Evolutionary conservation across 768 basidiomycete genomes (phyloP).

Genomic region (Russula griseocarnosa): DNA sequence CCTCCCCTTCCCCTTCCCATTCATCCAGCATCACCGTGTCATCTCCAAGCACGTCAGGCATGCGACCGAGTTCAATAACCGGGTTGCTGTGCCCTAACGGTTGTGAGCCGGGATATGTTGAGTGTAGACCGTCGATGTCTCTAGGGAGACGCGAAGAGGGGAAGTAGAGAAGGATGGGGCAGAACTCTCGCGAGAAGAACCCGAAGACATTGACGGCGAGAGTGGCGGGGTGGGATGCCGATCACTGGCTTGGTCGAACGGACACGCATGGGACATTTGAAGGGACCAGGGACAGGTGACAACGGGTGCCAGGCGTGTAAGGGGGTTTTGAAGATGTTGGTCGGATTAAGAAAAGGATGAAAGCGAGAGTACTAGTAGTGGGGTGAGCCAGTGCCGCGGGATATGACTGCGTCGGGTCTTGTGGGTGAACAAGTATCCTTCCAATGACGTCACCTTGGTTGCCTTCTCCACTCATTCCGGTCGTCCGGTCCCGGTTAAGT

Average conservation of each 20-base stretch:
- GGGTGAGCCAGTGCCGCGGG: conserved; percentile 20
- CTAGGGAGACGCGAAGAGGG: conserved; percentile 6
- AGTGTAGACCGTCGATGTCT: background rate
- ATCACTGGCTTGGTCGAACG: background rate
- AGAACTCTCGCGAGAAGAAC: conserved; percentile 19
- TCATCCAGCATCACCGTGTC: conserved; percentile 25
- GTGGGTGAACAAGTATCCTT: conserved; percentile 8
- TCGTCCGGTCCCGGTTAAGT: conserved; percentile 1
- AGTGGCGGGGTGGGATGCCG: conserved; percentile 23
- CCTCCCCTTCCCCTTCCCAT: conserved; percentile 18
- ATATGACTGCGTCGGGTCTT: conserved; percentile 15
- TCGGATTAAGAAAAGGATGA: background rate
- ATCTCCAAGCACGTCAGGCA: conserved; percentile 16
- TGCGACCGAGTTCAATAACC: background rate
- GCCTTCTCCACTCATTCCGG: conserved; percentile 12
- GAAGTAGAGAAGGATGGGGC: conserved; percentile 15
- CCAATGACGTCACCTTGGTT: conserved; percentile 15
- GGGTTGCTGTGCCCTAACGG: background rate
- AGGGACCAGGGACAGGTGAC: background rate
- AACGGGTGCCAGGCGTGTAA: background rate
- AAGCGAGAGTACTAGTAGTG: background rate
- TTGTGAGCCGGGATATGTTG: background rate
- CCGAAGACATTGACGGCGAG: conserved; percentile 23
- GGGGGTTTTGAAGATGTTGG: conserved; percentile 5
- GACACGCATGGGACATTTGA: conserved; percentile 22